These are phyloP conservation scores for Ustulina deusta DNA, from an alignment of 2,329 filamentous ascomycete species.

Conservation along the genomic window DNA sequence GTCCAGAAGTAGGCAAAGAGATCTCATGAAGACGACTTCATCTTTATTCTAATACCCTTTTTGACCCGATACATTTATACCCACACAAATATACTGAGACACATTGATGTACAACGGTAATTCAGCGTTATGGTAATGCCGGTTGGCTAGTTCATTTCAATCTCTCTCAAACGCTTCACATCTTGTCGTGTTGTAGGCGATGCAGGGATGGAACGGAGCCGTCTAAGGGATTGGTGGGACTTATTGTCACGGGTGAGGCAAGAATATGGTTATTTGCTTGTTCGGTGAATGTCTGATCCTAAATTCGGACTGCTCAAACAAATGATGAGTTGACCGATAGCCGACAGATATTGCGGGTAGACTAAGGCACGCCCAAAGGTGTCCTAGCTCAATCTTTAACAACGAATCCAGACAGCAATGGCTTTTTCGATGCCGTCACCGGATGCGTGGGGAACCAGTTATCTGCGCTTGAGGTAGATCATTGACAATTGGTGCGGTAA, in stretches of 20 bases:
- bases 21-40: too few relatives aligned
- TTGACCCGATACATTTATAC: too few relatives aligned
- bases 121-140: neutral
- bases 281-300: neutral
- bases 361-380: slow-evolving; percentile 9
- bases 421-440: slow-evolving; percentile 12
- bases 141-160: neutral
- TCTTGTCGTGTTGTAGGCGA: neutral
- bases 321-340: neutral
- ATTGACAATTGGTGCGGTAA: slow-evolving; percentile 42
- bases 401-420: neutral
- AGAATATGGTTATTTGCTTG: neutral
- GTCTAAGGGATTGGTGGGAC: neutral
- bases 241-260: neutral
- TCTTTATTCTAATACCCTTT: too few relatives aligned
- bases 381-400: slow-evolving; percentile 6
- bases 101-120: too few relatives aligned
- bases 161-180: neutral
- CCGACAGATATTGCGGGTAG: slow-evolving; percentile 24
- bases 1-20: too few relatives aligned
- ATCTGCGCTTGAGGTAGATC: slow-evolving; percentile 1
- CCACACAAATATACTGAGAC: too few relatives aligned
- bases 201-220: neutral
- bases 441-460: slow-evolving; percentile 22
- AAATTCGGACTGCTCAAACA: neutral